phyloP scores from a whole-genome alignment of 164 flowering plant genomes.

The Warburgia ugandensis region DNA sequence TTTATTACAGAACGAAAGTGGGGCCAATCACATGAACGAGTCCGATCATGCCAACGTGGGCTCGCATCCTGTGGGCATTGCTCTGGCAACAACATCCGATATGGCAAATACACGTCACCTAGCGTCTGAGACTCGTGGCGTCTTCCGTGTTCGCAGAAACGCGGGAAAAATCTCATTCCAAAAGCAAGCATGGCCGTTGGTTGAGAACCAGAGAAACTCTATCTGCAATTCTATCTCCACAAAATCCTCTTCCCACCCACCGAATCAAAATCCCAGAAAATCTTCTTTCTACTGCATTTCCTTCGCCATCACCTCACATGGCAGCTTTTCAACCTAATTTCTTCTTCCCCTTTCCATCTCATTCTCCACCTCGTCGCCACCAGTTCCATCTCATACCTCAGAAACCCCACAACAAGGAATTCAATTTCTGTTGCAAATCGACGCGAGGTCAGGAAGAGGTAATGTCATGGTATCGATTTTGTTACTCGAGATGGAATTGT shows the following conservation, averaged over 20 bases:
- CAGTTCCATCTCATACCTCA: not conserved
- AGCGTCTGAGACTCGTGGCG: no score
- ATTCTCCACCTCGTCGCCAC: not conserved
- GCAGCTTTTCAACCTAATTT: not conserved
- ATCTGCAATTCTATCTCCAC: not conserved
- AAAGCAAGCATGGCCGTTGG: no score
- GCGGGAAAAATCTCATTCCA: no score
- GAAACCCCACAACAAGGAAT: not conserved
- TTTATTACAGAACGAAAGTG: no score
- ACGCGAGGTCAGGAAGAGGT: not conserved
- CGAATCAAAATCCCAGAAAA: not conserved
- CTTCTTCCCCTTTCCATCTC: not conserved
- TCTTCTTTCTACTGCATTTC: not conserved
- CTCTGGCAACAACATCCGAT: no score
- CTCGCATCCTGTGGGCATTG: no score
- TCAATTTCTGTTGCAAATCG: not conserved
- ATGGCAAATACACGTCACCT: no score
- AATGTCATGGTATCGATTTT: not conserved
- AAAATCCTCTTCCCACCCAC: not conserved
- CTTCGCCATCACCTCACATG: not conserved
- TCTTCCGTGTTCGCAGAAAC: no score
- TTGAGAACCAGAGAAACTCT: slow-evolving; percentile 8
- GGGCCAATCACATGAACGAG: no score
- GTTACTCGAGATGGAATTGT: not conserved
- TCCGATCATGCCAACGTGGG: no score